Conservation (phyloP, 2,329 filamentous ascomycete genomes). For the Leptographium flavum region DNA sequence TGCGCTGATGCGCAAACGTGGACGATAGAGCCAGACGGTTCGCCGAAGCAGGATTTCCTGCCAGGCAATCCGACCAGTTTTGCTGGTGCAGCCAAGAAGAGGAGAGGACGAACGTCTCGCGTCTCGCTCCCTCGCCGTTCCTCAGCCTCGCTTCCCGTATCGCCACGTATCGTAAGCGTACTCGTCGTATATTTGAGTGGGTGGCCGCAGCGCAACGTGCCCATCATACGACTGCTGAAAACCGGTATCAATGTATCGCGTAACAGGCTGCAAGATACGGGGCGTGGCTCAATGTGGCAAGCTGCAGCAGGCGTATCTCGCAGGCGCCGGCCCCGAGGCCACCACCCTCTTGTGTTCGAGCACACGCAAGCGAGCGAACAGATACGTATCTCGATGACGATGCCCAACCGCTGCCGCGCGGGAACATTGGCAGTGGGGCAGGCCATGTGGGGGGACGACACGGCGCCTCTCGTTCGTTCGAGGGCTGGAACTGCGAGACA, state of each 20-base stretch:
- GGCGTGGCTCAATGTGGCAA: too few relatives aligned
- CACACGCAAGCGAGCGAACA: neutral
- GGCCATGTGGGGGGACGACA: too few relatives aligned
- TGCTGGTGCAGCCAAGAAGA: neutral
- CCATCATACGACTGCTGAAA: neutral
- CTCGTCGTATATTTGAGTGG: too few relatives aligned
- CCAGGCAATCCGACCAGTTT: too few relatives aligned
- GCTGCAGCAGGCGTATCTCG: too few relatives aligned
- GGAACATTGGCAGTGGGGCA: neutral
- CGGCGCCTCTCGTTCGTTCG: too few relatives aligned
- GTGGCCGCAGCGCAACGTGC: neutral
- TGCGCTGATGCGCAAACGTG: neutral
- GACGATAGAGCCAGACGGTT: too few relatives aligned
- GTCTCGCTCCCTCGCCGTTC: neutral
- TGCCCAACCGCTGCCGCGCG: conserved; percentile 1
- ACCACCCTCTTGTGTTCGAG: neutral
- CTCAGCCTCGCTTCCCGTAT: neutral
- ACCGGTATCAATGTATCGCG: neutral
- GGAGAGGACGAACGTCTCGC: neutral
- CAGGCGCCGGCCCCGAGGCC: too few relatives aligned
- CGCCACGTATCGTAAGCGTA: neutral
- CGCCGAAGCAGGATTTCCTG: neutral
- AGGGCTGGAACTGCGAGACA: too few relatives aligned
- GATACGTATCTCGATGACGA: neutral
- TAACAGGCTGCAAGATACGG: too few relatives aligned